phyloP scores from a whole-genome alignment of 495 filamentous ascomycete genomes.

The Jackrogersella minutella region DNA sequence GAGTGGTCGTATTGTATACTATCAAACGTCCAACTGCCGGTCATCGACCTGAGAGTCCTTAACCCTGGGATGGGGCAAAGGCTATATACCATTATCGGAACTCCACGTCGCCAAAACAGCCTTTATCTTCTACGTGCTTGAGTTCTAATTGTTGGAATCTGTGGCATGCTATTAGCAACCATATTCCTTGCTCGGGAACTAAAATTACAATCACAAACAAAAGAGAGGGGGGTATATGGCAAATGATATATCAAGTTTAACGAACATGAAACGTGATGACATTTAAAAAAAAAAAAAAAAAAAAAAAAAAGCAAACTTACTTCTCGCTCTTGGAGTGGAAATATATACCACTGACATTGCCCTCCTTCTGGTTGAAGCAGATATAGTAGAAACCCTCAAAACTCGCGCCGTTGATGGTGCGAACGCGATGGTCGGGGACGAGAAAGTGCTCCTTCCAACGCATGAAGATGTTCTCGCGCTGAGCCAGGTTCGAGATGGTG shows the following conservation, averaged over 20 bases:
- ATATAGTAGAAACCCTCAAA: constrained; percentile 99
- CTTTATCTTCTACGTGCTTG: constrained; percentile 82
- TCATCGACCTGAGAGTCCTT: constrained; percentile 9
- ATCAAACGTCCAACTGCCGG: neutral
- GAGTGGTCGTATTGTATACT: constrained; percentile 1
- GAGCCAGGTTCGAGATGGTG: constrained; percentile 71
- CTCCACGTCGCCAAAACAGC: constrained; percentile 89
- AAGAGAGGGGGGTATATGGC: neutral
- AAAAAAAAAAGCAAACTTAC: constrained; percentile 61
- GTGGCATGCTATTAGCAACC: constrained; percentile 8
- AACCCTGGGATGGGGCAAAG: constrained; percentile 4
- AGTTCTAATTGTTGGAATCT: constrained; percentile 95
- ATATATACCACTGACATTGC: constrained; percentile 90
- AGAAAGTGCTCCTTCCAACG: constrained; percentile 99
- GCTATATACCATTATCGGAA: constrained; percentile 72
- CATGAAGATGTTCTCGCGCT: constrained; percentile 96
- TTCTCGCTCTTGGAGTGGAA: constrained; percentile 98
- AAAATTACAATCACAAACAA: neutral
- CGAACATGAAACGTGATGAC: neutral
- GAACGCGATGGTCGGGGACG: constrained; percentile 91
- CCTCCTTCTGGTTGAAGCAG: constrained; percentile 91
- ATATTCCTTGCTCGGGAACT: neutral
- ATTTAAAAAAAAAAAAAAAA: too few species aligned
- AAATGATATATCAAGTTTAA: neutral
- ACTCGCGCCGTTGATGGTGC: constrained; percentile 89